Percentiles rank a stretch among this genome's conserved stretches.
phyloP scores from a whole-genome alignment of 148 eudicot species.

The Vaccinium vitisidaea region DNA sequence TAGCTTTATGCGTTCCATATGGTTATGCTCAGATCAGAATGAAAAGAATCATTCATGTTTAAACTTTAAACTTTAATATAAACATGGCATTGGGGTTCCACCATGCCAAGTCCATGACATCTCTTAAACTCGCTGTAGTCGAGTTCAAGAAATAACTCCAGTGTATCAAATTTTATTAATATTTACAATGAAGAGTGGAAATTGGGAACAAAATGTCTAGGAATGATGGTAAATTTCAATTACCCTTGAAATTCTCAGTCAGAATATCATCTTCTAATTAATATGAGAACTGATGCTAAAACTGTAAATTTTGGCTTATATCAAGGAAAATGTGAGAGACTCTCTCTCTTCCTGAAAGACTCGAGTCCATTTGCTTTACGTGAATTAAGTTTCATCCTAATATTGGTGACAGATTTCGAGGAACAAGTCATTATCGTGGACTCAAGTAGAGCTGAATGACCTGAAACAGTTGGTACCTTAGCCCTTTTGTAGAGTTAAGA shows the following conservation, averaged over 20 bases:
- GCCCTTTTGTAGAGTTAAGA: background rate
- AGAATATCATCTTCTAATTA: background rate
- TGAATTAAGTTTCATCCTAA: background rate
- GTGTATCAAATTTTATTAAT: background rate
- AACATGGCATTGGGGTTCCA: background rate
- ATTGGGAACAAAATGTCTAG: background rate
- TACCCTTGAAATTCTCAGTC: background rate
- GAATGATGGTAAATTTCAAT: background rate
- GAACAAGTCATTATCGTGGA: background rate
- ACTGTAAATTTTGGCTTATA: background rate
- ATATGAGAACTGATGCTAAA: background rate
- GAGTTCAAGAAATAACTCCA: background rate
- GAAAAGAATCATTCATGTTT: background rate
- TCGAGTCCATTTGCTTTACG: background rate
- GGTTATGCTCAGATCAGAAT: background rate
- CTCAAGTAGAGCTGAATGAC: conserved; percentile 6
- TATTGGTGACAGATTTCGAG: background rate
- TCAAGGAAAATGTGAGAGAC: background rate
- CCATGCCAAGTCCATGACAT: background rate
- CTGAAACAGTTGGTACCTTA: conserved; percentile 7
- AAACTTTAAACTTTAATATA: background rate
- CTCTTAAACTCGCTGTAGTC: background rate
- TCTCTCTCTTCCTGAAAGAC: background rate
- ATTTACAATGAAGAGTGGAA: background rate
- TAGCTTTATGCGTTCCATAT: background rate